Evolutionary conservation across 257 asterid genomes (phyloP), one percentile per base, ranked within the genome.

Genomic region (Solanum raphanifolium): DNA sequence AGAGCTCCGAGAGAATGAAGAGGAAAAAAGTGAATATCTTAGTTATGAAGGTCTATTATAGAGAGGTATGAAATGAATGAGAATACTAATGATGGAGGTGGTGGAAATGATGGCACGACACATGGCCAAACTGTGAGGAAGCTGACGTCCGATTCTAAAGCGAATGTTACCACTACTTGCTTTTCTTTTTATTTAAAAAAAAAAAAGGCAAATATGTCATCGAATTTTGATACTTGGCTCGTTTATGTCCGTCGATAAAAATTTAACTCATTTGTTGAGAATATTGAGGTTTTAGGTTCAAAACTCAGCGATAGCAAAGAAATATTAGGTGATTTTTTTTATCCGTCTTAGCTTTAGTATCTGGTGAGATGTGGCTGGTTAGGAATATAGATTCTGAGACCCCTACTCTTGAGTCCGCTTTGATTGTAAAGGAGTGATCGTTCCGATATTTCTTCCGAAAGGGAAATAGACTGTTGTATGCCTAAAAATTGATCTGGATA

Each of bases 101-200:
- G 48, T 60, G 86, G 35, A 79, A 58, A 83, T 55, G 88, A 69
- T 41, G 41, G 86, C 34, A 21, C 32, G 79, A 78, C 89, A 87
- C 86, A 73, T 87, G 89, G 86, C 36, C 12, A 2, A 21, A 76
- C 9, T 60, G 29, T 13, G 27, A 31, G 39, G 85, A 48, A 20
- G 9, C 15, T 87, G 35, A 78, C 41, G 81, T 78, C 89, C 86
- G 86, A 69, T 87, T 87, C 89, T 15, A 87, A 76, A 62, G 89
- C 76, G 20, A 76, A 29, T 20, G 3, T 52, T 60, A 36, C 27
- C 36, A 72, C 35, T 83, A n/a, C 34, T 25, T 76, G 13, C 5
- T 29, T 29, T 31, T 86, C 65, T 32, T 20, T 58, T 55, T 55
- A 6, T 7, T 55, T 5, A 5, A 1, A 2, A 52, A 48, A 52